Percentiles rank a stretch among this genome's conserved stretches.
Evolutionary conservation across 352 stramenopile genomes (phyloP).

Genomic region (Globisporangium carolinianum): DNA sequence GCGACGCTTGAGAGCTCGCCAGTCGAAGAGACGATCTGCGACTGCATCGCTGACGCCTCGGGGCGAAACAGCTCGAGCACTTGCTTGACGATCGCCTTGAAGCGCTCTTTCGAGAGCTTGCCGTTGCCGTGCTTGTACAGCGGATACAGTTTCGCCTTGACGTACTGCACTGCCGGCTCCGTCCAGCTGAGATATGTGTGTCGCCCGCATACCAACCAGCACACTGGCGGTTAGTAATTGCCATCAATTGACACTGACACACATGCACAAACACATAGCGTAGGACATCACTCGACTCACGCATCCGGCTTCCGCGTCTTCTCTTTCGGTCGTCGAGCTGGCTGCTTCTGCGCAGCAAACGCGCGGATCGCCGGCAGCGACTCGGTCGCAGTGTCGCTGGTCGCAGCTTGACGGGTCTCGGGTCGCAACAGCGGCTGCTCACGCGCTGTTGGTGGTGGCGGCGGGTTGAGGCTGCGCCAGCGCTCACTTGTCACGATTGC

Average conservation of each 20-base stretch:
- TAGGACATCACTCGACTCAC: conserved; percentile 10
- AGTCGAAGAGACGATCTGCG: conserved; percentile 27
- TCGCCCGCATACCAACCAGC: background rate
- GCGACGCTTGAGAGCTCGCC: conserved; percentile 45
- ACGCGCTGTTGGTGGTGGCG: conserved; percentile 6
- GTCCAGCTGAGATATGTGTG: conserved; percentile 25
- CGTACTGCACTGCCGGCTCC: conserved; percentile 54
- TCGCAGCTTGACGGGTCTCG: conserved; percentile 4
- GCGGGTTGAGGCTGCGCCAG: conserved; percentile 38
- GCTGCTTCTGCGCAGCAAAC: conserved; percentile 33
- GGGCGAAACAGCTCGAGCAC: conserved; percentile 47
- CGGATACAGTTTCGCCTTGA: conserved; percentile 76
- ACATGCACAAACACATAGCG: background rate
- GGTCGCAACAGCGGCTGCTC: conserved; percentile 9
- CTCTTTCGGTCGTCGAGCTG: conserved; percentile 22
- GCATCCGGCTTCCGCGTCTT: conserved; percentile 35
- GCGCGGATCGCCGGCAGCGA: conserved; percentile 33
- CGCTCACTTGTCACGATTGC: conserved; percentile 31
- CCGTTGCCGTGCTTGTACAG: conserved; percentile 59
- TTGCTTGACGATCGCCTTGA: conserved; percentile 76
- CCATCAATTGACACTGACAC: too few species aligned
- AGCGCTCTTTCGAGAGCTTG: conserved; percentile 64
- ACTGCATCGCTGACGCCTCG: conserved; percentile 59
- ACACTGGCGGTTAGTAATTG: background rate
- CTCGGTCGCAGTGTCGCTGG: conserved; percentile 5